Base-by-base conservation (phyloP, 306 rosid genomes). In the Parietaria judaica region DNA sequence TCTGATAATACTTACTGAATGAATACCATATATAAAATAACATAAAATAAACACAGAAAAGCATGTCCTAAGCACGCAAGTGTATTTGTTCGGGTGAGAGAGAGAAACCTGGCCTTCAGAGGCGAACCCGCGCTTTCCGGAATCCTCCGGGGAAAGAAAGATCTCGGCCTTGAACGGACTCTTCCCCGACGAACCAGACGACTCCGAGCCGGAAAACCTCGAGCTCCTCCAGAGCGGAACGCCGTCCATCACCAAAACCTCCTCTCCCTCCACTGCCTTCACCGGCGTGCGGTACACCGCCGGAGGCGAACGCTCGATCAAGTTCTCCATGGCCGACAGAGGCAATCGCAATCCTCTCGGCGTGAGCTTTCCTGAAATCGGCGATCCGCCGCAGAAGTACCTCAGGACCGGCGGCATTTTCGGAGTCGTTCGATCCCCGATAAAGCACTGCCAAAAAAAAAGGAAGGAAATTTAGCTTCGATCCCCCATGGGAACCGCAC, bases 181-280 rank as follows among this genome's bases (percentile, higher is more conserved):
- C 65, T 68, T 82, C 63, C 69, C 67, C 5, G 49, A 62, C n/a
- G 67, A 69, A 44, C 15, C 66, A 1, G 74, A 70, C 0, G 72
- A 77, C 15, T 72, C 77, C 0, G 83, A 63, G 4, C 70, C 65
- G 17, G 83, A 72, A 17, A 57, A 48, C 67, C 86, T 73, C 3
- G 80, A 51, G 39, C 49, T 78, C 75, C 72, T 81, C 57, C 69
- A 72, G 67, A 87, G 81, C 53, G 62, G 79, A 66, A 87, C 75
- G 8, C 72, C 95, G 71, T 87, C 89, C 76, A 87, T 87, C 59
- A 87, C 91, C 36, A 87, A 36, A 34, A 78, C 83, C 49, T 87
- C 95, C 56, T 87, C 95, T 2, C 77, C 66, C 51, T 62, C 60
- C 69, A 60, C 86, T 8, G 57, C 81, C 72, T 78, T 76, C 14